Percentiles rank a stretch among this genome's conserved stretches.
Conservation (phyloP, 805 yeast genomes). For the Metschnikowia henanensis region DNA sequence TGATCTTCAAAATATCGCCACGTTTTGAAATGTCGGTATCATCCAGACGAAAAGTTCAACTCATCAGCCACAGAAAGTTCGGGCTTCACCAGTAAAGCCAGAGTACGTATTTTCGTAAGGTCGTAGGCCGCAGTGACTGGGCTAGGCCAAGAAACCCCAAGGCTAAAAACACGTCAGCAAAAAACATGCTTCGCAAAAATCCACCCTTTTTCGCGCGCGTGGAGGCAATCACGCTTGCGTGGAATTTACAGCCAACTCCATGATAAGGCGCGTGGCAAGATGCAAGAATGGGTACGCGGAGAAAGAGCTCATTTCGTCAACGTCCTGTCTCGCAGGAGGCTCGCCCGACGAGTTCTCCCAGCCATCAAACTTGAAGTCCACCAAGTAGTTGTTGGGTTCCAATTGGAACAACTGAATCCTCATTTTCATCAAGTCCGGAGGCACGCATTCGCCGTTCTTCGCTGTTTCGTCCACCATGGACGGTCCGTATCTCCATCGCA, state of each 20-base stretch:
- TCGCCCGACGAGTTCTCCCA: slow-evolving; percentile 64
- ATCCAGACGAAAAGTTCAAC: no score
- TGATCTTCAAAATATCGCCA: no score
- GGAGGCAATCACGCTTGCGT: slow-evolving; percentile 16
- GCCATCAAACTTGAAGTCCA: slow-evolving; percentile 97
- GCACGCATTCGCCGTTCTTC: slow-evolving; percentile 28
- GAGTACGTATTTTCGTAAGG: no score
- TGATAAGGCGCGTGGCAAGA: slow-evolving; percentile 85
- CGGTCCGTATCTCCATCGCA: slow-evolving; percentile 78
- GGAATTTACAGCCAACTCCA: slow-evolving; percentile 92
- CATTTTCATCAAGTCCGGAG: slow-evolving; percentile 91
- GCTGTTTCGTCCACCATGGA: slow-evolving; percentile 22
- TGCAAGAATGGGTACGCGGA: slow-evolving; percentile 95
- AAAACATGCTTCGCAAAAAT: no score
- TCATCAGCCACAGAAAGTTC: no score
- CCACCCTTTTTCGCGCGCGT: no score
- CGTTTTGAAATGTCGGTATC: no score
- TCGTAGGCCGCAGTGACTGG: no score
- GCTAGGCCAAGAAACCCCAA: no score
- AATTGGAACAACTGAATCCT: slow-evolving; percentile 93
- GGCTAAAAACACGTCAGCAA: no score
- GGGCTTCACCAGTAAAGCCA: no score
- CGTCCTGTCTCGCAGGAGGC: slow-evolving; percentile 35
- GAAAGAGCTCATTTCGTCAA: slow-evolving; percentile 82
- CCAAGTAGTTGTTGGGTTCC: slow-evolving; percentile 93